phyloP scores from a whole-genome alignment of 139 green algal species.

The Tetradesmus obliquus region DNA sequence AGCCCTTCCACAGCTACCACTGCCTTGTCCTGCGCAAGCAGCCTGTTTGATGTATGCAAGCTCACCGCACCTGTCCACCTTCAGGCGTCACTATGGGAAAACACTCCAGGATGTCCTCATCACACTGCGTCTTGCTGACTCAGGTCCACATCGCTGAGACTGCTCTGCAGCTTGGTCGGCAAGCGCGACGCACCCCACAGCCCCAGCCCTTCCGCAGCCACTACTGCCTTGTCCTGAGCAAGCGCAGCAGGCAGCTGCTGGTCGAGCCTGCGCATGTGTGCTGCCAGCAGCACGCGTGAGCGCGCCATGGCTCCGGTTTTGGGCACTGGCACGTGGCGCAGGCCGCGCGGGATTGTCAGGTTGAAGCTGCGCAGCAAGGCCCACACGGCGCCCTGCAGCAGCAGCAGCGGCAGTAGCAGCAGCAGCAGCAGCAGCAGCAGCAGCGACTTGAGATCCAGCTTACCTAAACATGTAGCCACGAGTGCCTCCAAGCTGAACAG shows the following conservation, averaged over 20 bases:
- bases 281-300: background rate
- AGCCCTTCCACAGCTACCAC: background rate
- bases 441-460: too few species aligned
- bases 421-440: background rate
- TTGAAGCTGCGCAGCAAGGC: background rate
- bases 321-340: background rate
- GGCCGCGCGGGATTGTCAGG: background rate
- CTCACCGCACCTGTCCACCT: too few species aligned
- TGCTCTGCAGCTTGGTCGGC: too few species aligned
- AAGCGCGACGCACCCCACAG: too few species aligned
- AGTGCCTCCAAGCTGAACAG: too few species aligned
- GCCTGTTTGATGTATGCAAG: too few species aligned
- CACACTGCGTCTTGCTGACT: too few species aligned
- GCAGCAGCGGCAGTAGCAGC: background rate
- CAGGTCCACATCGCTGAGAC: too few species aligned
- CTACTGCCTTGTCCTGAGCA: background rate
- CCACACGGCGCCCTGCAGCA: background rate
- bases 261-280: background rate
- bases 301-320: background rate
- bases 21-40: background rate
- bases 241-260: background rate
- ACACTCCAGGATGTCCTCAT: too few species aligned
- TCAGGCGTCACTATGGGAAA: too few species aligned
- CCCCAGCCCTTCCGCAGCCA: background rate
- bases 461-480: too few species aligned